A percentile compares a stretch with the other conserved stretches of the same genome.
These are phyloP conservation scores for Lachnellula suecica DNA, from an alignment of 2,329 filamentous ascomycete species.

Conservation along the genomic window DNA sequence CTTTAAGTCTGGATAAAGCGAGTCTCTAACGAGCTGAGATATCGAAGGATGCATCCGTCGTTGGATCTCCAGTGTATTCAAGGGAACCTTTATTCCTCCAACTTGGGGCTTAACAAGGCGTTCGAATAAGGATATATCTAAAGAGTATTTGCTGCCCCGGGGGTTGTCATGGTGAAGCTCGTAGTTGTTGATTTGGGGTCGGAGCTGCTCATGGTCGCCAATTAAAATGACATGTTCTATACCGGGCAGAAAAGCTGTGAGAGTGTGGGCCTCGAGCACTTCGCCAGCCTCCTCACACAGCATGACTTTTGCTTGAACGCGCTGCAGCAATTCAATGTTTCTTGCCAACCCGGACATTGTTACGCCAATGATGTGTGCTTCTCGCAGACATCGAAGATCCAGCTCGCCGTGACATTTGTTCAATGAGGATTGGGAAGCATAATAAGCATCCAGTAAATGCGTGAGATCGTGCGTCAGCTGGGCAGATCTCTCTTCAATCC, in stretches of 20 bases:
- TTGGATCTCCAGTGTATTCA: constrained; percentile 53
- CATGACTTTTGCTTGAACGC: constrained; percentile 38
- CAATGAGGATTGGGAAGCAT: constrained; percentile 18
- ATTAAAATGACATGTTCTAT: constrained; percentile 40
- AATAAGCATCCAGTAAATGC: constrained; percentile 18
- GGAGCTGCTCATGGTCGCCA: constrained; percentile 43
- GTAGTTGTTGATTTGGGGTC: constrained; percentile 32
- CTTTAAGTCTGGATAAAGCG: constrained; percentile 54
- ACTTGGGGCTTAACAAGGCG: constrained; percentile 39
- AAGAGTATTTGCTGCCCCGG: constrained; percentile 35
- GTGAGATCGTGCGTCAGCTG: constrained; percentile 21
- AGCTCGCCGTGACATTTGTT: constrained; percentile 23
- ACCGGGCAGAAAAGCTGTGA: constrained; percentile 38
- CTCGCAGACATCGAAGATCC: constrained; percentile 20
- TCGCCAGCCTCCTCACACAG: constrained; percentile 45
- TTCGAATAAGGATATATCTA: constrained; percentile 53
- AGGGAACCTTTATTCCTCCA: constrained; percentile 25
- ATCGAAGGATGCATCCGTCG: constrained; percentile 66
- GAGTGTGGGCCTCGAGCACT: constrained; percentile 25
- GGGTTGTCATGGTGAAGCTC: constrained; percentile 19
- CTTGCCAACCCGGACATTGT: constrained; percentile 51
- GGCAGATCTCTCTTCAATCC: constrained; percentile 14
- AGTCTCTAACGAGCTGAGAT: constrained; percentile 53
- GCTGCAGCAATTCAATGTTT: constrained; percentile 43
- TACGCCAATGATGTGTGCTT: constrained; percentile 50